phyloP scores from a whole-genome alignment of 2,329 filamentous ascomycete genomes.

The Colletotrichum musae region DNA sequence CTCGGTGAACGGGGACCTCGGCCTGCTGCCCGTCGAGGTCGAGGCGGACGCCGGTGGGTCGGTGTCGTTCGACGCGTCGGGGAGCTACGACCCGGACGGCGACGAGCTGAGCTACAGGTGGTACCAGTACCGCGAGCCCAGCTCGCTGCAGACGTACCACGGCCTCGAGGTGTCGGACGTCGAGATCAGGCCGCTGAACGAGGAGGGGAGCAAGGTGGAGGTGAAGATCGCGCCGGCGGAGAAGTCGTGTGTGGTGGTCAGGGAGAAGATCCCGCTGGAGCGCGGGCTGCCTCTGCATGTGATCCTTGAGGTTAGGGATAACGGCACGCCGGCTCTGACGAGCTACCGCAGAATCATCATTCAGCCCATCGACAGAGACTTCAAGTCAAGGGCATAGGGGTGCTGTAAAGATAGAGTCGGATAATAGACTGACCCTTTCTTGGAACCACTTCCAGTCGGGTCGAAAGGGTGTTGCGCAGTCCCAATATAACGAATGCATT shows the following conservation, averaged over 20 bases:
- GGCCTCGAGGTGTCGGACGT: constrained; percentile 57
- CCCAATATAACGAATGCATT: too few relatives aligned
- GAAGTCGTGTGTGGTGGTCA: constrained; percentile 50
- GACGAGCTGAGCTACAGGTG: constrained; percentile 61
- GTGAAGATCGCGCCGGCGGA: constrained; percentile 47
- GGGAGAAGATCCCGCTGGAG: constrained; percentile 38
- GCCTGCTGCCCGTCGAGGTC: constrained; percentile 55
- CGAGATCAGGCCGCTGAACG: constrained; percentile 45
- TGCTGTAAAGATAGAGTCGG: neutral
- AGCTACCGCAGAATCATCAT: constrained; percentile 62
- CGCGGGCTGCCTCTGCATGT: constrained; percentile 63
- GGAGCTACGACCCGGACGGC: constrained; percentile 62
- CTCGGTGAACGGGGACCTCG: constrained; percentile 57
- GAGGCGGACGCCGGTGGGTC: constrained; percentile 56
- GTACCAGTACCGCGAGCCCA: constrained; percentile 62
- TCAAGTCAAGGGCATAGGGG: constrained; percentile 5
- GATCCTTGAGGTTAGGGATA: constrained; percentile 63
- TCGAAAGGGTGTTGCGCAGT: too few relatives aligned
- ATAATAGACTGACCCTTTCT: neutral
- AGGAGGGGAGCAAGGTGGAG: constrained; percentile 39
- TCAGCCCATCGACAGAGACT: constrained; percentile 49
- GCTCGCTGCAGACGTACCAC: constrained; percentile 56
- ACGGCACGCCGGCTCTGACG: constrained; percentile 59
- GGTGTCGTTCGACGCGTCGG: constrained; percentile 60
- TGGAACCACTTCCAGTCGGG: too few relatives aligned